Evolutionary conservation across 805 yeast species (phyloP).

Genomic region (Candida quercuum): DNA sequence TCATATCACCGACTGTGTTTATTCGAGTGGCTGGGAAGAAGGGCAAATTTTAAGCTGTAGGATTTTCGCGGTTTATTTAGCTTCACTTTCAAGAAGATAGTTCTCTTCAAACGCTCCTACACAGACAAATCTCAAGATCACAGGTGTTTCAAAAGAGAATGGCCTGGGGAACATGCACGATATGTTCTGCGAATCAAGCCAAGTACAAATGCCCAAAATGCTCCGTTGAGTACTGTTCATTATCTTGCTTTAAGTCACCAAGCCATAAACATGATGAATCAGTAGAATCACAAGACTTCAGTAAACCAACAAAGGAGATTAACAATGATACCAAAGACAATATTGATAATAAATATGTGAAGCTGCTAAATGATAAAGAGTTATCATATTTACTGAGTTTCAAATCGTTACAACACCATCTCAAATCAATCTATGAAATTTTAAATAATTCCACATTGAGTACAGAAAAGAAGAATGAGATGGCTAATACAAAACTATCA

Average conservation of each 20-base stretch:
- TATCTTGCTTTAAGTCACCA: slow-evolving; percentile 51
- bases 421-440: slow-evolving; percentile 42
- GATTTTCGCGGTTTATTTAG: too few species aligned
- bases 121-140: too few species aligned
- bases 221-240: slow-evolving; percentile 40
- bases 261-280: slow-evolving; percentile 27
- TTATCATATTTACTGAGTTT: slow-evolving; percentile 42
- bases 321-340: not conserved
- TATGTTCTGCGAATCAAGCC: slow-evolving; percentile 24
- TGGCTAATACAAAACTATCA: slow-evolving; percentile 56
- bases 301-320: too few species aligned
- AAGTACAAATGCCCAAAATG: slow-evolving; percentile 60
- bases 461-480: slow-evolving; percentile 50
- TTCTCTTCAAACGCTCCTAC: too few species aligned
- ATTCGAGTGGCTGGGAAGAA: too few species aligned
- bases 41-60: too few species aligned
- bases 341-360: slow-evolving; percentile 22
- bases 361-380: slow-evolving; percentile 34
- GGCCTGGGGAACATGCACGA: slow-evolving; percentile 9
- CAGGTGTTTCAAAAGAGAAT: not conserved
- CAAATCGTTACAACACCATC: slow-evolving; percentile 52
- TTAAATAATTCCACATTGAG: slow-evolving; percentile 43
- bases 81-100: too few species aligned
- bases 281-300: too few species aligned
- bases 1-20: too few species aligned